Evolutionary conservation across 1,284 basidiomycete genomes (phyloP), one percentile per base, ranked within the genome.

Genomic region (Erythrobasidium hasegawianum): DNA sequence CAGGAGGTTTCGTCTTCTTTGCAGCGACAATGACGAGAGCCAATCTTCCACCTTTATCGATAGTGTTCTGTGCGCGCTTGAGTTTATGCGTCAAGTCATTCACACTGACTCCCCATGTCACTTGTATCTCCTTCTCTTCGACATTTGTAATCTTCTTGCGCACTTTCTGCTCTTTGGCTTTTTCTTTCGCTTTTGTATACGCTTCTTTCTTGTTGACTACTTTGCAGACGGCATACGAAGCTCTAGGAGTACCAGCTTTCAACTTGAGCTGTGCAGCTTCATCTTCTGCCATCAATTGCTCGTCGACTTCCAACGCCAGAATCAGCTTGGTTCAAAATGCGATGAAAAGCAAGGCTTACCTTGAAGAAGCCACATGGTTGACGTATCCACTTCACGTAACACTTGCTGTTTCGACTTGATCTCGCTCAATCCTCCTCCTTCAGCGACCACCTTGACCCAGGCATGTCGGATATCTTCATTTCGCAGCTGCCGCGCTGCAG

Each of bases 11-110:
- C 3, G 22, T 62, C 26, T 38, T 53, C 20, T 54, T 67, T 16
- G 68, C 64, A 54, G 69, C 70, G 13, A 68, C 70, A 26, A 87
- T 83, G 16, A 68, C 64, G 29, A 90, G 73, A 60, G 82, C 80
- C 64, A 89, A 83, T 13, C 82, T 78, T 45, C 80, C 78, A 1
- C 86, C 86, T 67, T 84, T 83, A 71, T 80, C 81, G 61, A 91
- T 77, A 53, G 86, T 83, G 59, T 82, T 78, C 52, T 80, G 78
- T 10, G 81, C 83, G 74, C 85, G 86, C 68, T 79, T 80, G 40
- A 90, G 70, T 75, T 89, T 90, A 76, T 87, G 86, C 41, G 79
- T 79, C 16, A 87, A 72, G 72, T 91, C 89, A 16, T 80, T 82
- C 22, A 76, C 69, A 9, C 79, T 83, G 24, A 85, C 83, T 9